Evolutionary conservation across 2,329 filamentous ascomycete genomes (phyloP).

Genomic region (Fragosphaeria purpurea): DNA sequence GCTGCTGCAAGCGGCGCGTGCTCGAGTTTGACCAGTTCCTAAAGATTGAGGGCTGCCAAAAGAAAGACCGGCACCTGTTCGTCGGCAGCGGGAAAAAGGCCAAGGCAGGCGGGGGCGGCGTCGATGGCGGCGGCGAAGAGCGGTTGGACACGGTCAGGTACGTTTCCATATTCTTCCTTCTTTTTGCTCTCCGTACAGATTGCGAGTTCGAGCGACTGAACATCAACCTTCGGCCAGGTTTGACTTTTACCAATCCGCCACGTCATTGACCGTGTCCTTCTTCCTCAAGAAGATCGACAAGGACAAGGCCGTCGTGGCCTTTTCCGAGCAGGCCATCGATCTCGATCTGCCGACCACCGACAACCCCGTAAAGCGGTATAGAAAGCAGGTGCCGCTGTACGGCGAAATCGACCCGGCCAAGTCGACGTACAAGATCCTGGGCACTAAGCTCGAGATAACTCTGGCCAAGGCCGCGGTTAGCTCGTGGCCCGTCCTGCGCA

Average conservation of each 20-base stretch:
- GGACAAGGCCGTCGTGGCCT: conserved; percentile 60
- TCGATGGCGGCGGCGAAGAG: conserved; percentile 50
- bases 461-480: conserved; percentile 61
- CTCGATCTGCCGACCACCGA: conserved; percentile 84
- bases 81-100: conserved; percentile 64
- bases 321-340: conserved; percentile 51
- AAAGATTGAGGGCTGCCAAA: conserved; percentile 85
- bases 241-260: conserved; percentile 91
- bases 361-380: conserved; percentile 65
- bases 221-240: conserved; percentile 36
- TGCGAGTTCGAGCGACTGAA: neutral
- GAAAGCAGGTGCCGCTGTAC: conserved; percentile 63
- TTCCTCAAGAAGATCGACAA: conserved; percentile 98
- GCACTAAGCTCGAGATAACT: conserved; percentile 78
- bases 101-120: conserved; percentile 21
- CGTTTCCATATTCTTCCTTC: conserved; percentile 15
- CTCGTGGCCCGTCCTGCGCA: conserved; percentile 78
- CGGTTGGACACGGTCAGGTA: conserved; percentile 68
- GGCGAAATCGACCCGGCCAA: conserved; percentile 65
- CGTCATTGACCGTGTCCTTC: conserved; percentile 77
- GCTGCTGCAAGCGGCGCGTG: conserved; percentile 89
- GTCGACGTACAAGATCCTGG: conserved; percentile 70
- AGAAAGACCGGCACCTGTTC: conserved; percentile 74
- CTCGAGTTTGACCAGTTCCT: conserved; percentile 97
- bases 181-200: neutral